Evolutionary conservation across 1,139 yeast species (phyloP).

Genomic region (Geotrichum macrosporum): DNA sequence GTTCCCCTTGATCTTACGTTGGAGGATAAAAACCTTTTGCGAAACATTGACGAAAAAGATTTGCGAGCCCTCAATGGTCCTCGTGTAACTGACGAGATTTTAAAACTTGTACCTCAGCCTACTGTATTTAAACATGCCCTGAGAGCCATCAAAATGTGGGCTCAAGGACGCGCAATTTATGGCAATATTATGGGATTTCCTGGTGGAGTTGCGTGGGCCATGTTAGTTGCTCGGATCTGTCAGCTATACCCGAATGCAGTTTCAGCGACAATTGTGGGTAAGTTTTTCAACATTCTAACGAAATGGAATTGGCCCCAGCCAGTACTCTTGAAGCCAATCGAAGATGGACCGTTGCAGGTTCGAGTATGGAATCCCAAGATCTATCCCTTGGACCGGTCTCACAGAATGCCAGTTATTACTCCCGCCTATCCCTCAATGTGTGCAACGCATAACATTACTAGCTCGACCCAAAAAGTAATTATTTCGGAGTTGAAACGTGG

Average conservation of each 20-base stretch:
- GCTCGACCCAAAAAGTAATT: slow-evolving; percentile 79
- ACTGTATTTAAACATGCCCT: slow-evolving; percentile 89
- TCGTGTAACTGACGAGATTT: slow-evolving; percentile 91
- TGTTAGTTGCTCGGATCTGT: slow-evolving; percentile 94
- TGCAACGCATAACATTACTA: slow-evolving; percentile 92
- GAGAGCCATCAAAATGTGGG: slow-evolving; percentile 93
- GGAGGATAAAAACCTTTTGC: slow-evolving; percentile 76
- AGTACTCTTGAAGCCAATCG: slow-evolving; percentile 82
- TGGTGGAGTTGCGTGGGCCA: slow-evolving; percentile 99
- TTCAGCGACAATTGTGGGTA: slow-evolving; percentile 81
- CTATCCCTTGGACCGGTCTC: slow-evolving; percentile 82
- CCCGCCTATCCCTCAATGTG: slow-evolving; percentile 99
- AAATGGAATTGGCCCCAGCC: slow-evolving; percentile 99
- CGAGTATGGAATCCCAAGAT: slow-evolving; percentile 95
- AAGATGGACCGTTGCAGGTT: slow-evolving; percentile 95
- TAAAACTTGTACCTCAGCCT: slow-evolving; percentile 84
- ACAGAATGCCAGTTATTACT: slow-evolving; percentile 97
- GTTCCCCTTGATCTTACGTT: slow-evolving; percentile 71
- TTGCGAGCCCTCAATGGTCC: slow-evolving; percentile 89
- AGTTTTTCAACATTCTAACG: slow-evolving; percentile 78
- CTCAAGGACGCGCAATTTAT: slow-evolving; percentile 88
- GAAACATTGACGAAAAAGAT: slow-evolving; percentile 87
- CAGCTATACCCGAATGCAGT: slow-evolving; percentile 96
- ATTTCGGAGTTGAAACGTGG: slow-evolving; percentile 74
- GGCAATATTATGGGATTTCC: slow-evolving; percentile 96